Conservation (phyloP, 331 rosid species). For the Rhamnella rubrinervis region DNA sequence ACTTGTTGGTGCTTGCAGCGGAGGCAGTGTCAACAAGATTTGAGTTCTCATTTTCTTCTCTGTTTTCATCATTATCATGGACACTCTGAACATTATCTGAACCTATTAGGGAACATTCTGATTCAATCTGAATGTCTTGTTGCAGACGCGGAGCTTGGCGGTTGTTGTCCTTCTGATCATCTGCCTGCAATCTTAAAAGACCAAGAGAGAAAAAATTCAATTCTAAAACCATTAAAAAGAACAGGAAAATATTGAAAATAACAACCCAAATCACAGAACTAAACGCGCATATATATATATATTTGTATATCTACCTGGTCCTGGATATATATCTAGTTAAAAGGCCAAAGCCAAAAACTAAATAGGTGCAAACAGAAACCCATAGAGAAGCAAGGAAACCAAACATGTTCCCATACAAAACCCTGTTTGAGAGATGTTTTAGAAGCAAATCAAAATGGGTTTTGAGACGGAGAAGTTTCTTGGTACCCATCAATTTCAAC, state of each 20-base stretch:
- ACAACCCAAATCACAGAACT: not conserved
- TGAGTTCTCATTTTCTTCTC: conserved; percentile 11
- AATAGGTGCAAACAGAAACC: conserved; percentile 31
- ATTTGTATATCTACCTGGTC: too few species aligned
- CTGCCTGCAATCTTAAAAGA: conserved; percentile 41
- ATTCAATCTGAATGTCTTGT: conserved; percentile 11
- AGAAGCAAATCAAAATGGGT: conserved; percentile 34
- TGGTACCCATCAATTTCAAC: conserved; percentile 38
- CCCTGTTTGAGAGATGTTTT: conserved; percentile 28
- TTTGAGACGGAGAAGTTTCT: conserved; percentile 29
- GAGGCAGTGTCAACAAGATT: conserved; percentile 20
- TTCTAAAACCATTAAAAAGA: not conserved
- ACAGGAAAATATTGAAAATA: not conserved
- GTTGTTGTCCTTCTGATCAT: conserved; percentile 15
- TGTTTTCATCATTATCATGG: conserved; percentile 8
- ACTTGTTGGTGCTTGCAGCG: conserved; percentile 35
- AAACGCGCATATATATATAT: conserved; percentile 23
- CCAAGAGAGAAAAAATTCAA: not conserved
- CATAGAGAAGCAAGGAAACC: conserved; percentile 35
- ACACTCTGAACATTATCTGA: conserved; percentile 1
- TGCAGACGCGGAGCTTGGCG: not conserved
- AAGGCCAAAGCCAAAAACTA: conserved; percentile 37
- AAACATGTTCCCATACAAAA: conserved; percentile 40
- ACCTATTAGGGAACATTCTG: not conserved
- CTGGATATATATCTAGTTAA: conserved; percentile 40